A percentile compares a stretch with the other conserved stretches of the same genome.
Conservation (phyloP, 345 rosid genomes). For the Pugionium cornutum region DNA sequence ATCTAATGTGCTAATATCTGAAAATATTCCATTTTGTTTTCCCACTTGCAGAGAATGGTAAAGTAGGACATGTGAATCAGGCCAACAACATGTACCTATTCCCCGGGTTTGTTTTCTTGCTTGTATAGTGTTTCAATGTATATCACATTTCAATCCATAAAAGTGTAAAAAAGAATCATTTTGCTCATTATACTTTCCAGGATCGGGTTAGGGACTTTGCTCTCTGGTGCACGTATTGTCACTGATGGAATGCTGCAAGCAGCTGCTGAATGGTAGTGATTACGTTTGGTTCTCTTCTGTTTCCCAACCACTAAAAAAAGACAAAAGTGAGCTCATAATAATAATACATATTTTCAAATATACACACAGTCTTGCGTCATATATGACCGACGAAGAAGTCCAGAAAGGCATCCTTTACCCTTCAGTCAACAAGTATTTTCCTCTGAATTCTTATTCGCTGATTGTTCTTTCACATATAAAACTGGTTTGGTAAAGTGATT, state of each 20-base stretch:
- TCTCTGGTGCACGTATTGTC: slow-evolving; percentile 77
- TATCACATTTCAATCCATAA: background rate
- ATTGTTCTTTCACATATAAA: background rate
- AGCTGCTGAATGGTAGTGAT: slow-evolving; percentile 84
- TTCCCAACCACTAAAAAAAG: background rate
- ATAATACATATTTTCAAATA: slow-evolving; percentile 13
- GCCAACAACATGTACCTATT: slow-evolving; percentile 99
- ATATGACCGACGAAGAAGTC: slow-evolving; percentile 85
- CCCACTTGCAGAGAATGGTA: slow-evolving; percentile 71
- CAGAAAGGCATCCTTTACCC: slow-evolving; percentile 80
- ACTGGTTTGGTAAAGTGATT: background rate
- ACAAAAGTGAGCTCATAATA: background rate
- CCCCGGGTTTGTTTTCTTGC: slow-evolving; percentile 74
- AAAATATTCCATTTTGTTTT: slow-evolving; percentile 11
- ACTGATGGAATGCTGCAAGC: slow-evolving; percentile 88
- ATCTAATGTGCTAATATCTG: background rate
- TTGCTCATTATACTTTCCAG: slow-evolving; percentile 42
- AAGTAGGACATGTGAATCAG: slow-evolving; percentile 89
- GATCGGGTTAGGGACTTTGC: slow-evolving; percentile 86
- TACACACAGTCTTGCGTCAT: slow-evolving; percentile 89
- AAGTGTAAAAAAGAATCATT: background rate
- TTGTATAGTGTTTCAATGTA: slow-evolving; percentile 15
- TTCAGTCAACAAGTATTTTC: slow-evolving; percentile 67
- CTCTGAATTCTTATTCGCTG: background rate
- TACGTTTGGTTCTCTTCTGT: background rate